Evolutionary conservation across 2,329 filamentous ascomycete genomes (phyloP), one percentile per base, ranked within the genome.

Genomic region (Fusarium clavum): DNA sequence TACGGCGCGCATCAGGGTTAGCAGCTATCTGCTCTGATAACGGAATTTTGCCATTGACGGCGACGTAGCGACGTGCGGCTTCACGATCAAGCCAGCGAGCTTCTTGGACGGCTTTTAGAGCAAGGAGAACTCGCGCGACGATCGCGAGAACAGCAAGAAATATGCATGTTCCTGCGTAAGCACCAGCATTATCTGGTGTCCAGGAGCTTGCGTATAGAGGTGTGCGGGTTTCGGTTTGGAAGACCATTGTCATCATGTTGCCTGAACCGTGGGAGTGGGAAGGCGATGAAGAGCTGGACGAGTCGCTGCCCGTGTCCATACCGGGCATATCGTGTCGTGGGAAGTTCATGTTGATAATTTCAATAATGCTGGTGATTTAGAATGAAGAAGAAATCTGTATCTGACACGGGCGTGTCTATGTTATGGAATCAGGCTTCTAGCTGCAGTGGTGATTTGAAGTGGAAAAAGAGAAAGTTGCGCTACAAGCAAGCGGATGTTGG

Each of bases 111-210:
- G 82, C 88, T 78, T 93, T 94, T 74, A 88, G 83, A 5, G 94
- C 94, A 53, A 95, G 82, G 18, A 97, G 84, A 22, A 84, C 81
- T 55, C 94, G 92, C 76, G 91, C 90, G 60, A 91, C 76, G 65
- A 90, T 84, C 64, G 90, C 90, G 54, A 98, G 89, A 46, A 92
- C 73, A 77, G 97, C 90, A 63, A 98, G 87, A 82, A 98, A 98
- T 79, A 98, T 92, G 83, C 95, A 97, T 29, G 94, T 97, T 59
- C 90, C 95, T 3, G 93, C 94, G 80, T 98, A 98, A 64, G 86
- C 83, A 73, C 91, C 93, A 8, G 86, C 83, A 38, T 83, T 90
- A 29, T 77, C 81, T 8, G 95, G 95, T 4, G 92, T 91, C 94
- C 94, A 98, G 55, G 84, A 79, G 24, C 81, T 78, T 18, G 92